Conservation (phyloP, 129 eudicot species). For the Tagetes erecta region DNA sequence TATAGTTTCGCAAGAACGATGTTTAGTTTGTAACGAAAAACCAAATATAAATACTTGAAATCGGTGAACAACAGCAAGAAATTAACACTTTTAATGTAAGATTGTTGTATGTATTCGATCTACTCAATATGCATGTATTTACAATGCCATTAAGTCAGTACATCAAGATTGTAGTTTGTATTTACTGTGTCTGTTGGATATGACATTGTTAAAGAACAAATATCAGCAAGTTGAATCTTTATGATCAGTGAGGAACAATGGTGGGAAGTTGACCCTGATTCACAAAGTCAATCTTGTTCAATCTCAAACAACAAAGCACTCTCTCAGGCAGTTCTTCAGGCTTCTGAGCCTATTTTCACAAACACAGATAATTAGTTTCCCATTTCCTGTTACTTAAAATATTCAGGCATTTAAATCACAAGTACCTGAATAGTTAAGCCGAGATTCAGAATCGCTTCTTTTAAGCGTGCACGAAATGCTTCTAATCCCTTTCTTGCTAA, state of each 20-base stretch:
- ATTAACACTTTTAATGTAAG: not conserved
- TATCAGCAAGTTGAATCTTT: conserved; percentile 13
- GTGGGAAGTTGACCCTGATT: conserved; percentile 66
- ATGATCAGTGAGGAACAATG: conserved; percentile 35
- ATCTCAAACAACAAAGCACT: conserved; percentile 70
- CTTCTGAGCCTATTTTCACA: conserved; percentile 57
- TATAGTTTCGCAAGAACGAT: not conserved
- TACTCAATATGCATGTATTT: conserved; percentile 3
- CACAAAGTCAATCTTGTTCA: conserved; percentile 71
- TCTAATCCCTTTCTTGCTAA: conserved; percentile 70
- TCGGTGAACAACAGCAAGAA: not conserved
- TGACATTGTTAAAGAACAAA: conserved; percentile 14
- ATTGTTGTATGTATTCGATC: not conserved
- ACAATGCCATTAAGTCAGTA: conserved; percentile 6
- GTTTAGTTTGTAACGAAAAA: not conserved
- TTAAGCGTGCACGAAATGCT: conserved; percentile 57
- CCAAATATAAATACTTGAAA: not conserved
- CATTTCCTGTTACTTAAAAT: too few species aligned
- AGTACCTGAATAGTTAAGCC: conserved; percentile 72
- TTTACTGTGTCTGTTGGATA: conserved; percentile 7
- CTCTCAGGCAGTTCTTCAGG: conserved; percentile 80
- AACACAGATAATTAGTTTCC: not conserved
- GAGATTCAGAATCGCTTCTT: conserved; percentile 56
- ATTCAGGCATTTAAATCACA: not conserved
- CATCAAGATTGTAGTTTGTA: not conserved